phyloP scores from a whole-genome alignment of 2,329 filamentous ascomycete genomes.

The Tolypocladium tropicale region DNA sequence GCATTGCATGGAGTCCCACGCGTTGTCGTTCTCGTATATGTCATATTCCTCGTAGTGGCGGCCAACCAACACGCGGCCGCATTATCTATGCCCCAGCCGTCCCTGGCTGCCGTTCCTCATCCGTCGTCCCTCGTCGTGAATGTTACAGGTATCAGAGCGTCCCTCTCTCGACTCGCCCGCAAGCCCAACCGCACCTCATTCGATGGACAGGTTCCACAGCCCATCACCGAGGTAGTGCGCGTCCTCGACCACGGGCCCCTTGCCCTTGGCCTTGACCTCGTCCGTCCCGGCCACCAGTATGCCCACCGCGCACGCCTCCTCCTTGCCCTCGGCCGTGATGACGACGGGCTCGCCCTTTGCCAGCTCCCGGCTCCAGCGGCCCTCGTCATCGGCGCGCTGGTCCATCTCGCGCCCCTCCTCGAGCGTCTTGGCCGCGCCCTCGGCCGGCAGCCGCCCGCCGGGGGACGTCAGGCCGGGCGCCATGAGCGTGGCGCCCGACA shows the following conservation, averaged over 20 bases:
- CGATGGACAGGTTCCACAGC: conserved; percentile 62
- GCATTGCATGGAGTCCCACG: neutral
- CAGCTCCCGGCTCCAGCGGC: conserved; percentile 55
- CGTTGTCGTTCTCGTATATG: neutral
- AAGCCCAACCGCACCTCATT: conserved; percentile 21
- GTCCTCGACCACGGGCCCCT: conserved; percentile 87
- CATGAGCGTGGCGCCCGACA: conserved; percentile 91
- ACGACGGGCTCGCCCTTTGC: conserved; percentile 77
- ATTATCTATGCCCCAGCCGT: neutral
- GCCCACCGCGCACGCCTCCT: conserved; percentile 81
- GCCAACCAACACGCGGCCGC: neutral
- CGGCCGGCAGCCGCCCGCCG: conserved; percentile 67
- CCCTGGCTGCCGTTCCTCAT: neutral
- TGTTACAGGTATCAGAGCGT: neutral
- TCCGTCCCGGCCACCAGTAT: conserved; percentile 73
- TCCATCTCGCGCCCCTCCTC: conserved; percentile 33
- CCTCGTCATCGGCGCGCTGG: conserved; percentile 34
- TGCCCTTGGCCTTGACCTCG: conserved; percentile 89
- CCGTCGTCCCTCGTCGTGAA: neutral
- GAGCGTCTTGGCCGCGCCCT: conserved; percentile 20
- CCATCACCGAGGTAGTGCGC: conserved; percentile 93
- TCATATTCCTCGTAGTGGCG: neutral
- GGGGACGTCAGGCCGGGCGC: conserved; percentile 80
- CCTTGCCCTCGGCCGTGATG: conserved; percentile 86
- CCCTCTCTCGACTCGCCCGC: neutral